phyloP scores from a whole-genome alignment of 2,329 filamentous ascomycete species.

The Ophiobolus disseminans region DNA sequence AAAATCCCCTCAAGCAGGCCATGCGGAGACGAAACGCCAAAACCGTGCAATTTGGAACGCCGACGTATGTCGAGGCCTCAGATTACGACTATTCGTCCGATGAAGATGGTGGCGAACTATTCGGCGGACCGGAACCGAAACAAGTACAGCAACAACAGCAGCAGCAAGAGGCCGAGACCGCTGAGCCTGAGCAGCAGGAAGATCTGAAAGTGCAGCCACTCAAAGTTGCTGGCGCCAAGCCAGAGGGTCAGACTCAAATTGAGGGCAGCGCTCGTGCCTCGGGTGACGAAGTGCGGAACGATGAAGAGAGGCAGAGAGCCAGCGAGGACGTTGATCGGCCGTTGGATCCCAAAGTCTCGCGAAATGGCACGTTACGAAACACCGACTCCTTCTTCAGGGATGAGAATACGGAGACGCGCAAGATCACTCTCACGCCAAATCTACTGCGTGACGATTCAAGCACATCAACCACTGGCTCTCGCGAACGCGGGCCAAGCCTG shows the following conservation, averaged over 20 bases:
- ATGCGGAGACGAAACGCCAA: slow-evolving; percentile 84
- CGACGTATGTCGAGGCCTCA: slow-evolving; percentile 87
- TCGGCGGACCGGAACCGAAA: slow-evolving; percentile 46
- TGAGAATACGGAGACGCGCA: slow-evolving; percentile 92
- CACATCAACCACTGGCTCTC: slow-evolving; percentile 44
- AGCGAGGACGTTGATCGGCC: slow-evolving; percentile 71
- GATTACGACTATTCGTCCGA: slow-evolving; percentile 85
- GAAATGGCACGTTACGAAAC: slow-evolving; percentile 86
- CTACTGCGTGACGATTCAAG: slow-evolving; percentile 80
- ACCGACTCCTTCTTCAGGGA: slow-evolving; percentile 98
- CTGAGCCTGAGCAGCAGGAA: slow-evolving; percentile 53
- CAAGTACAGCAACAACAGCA: slow-evolving; percentile 25
- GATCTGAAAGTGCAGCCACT: slow-evolving; percentile 47
- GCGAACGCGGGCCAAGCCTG: slow-evolving; percentile 68
- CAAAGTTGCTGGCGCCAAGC: slow-evolving; percentile 44
- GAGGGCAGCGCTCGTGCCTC: slow-evolving; percentile 36
- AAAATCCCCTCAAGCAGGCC: slow-evolving; percentile 81
- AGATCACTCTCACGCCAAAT: slow-evolving; percentile 95
- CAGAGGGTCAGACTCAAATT: slow-evolving; percentile 27
- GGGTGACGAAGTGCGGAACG: slow-evolving; percentile 50
- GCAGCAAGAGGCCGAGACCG: slow-evolving; percentile 26
- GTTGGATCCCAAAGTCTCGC: slow-evolving; percentile 60
- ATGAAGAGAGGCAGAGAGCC: slow-evolving; percentile 58
- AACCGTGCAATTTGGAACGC: slow-evolving; percentile 83
- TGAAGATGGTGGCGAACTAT: slow-evolving; percentile 65